A percentile compares a stretch with the other conserved stretches of the same genome.
phyloP scores from a whole-genome alignment of 1,284 basidiomycete species.

The Filobasidium uniguttulatum region DNA sequence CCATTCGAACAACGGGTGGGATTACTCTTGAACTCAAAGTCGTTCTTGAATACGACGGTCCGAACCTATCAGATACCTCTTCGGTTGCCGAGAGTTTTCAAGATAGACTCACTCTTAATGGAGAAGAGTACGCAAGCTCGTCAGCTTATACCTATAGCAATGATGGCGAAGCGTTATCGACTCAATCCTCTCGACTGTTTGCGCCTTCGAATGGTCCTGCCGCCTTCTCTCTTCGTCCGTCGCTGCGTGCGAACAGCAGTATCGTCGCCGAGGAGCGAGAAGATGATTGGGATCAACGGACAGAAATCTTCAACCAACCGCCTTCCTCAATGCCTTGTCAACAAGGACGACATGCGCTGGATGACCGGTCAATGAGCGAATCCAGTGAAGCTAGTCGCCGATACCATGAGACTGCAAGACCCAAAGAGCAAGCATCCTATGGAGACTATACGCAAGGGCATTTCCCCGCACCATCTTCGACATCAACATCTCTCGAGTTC shows the following conservation, averaged over 20 bases:
- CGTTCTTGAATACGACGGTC: conserved; percentile 72
- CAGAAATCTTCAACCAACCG: too few relatives aligned
- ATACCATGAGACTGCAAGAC: neutral
- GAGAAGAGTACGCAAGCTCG: conserved; percentile 3
- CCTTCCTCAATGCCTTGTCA: too few relatives aligned
- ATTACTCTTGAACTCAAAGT: conserved; percentile 64
- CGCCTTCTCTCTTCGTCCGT: too few relatives aligned
- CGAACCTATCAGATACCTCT: conserved; percentile 72
- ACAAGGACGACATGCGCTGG: neutral
- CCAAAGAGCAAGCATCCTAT: neutral
- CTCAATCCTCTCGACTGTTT: too few relatives aligned
- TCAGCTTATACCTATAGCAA: neutral
- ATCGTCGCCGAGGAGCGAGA: neutral
- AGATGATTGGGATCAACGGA: neutral
- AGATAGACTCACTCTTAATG: conserved; percentile 25
- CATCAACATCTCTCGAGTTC: conserved; percentile 40
- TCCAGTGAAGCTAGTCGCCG: neutral
- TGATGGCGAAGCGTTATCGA: too few relatives aligned
- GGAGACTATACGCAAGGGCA: too few relatives aligned
- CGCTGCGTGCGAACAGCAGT: too few relatives aligned
- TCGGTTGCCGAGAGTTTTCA: conserved; percentile 49
- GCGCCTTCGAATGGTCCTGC: too few relatives aligned
- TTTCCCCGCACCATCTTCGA: conserved; percentile 17
- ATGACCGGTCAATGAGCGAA: too few relatives aligned
- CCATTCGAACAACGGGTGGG: conserved; percentile 34